Evolutionary conservation across 306 rosid species (phyloP).

Genomic region (Cucumis sativus): Cucumber_9930_V3 NC_026661.2:19216501-19217000

Average conservation of each 20-base stretch:
- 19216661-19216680: slow-evolving; percentile 5
- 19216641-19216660: slow-evolving; percentile 5
- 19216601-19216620: neutral
- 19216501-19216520: neutral
- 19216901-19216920: neutral
- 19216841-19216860: neutral
- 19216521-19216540: neutral
- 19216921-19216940: neutral
- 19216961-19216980: neutral
- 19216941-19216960: neutral
- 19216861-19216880: neutral
- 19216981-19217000: too few relatives aligned
- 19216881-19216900: neutral
- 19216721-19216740: neutral
- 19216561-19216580: neutral
- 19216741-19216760: slow-evolving; percentile 6
- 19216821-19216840: neutral
- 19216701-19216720: neutral
- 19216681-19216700: neutral
- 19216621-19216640: neutral
- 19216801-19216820: slow-evolving; percentile 7
- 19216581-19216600: slow-evolving; percentile 2
- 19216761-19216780: slow-evolving; percentile 8
- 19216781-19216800: neutral
- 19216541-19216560: slow-evolving; percentile 3